Evolutionary conservation across 495 filamentous ascomycete species (phyloP).

Genomic region (Amphirosellinia nigrospora): DNA sequence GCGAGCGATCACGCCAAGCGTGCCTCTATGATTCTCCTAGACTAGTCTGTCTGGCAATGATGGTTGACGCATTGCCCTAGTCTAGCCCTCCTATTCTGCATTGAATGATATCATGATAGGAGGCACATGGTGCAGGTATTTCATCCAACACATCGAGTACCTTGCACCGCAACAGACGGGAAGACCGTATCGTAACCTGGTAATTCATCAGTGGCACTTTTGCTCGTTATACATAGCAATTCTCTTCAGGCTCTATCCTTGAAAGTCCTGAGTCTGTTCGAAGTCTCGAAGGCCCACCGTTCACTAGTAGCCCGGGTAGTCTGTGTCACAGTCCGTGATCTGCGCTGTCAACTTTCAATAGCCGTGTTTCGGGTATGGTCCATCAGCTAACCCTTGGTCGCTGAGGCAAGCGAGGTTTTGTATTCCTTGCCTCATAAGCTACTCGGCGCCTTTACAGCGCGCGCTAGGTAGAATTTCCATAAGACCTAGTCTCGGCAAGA

Average conservation of each 20-base stretch:
- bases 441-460: background rate
- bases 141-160: background rate
- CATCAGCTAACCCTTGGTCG: slow-evolving; percentile 2
- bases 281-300: slow-evolving; percentile 8
- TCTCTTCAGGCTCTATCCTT: background rate
- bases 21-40: background rate
- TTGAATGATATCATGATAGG: background rate
- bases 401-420: slow-evolving; percentile 1
- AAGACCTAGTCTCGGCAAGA: slow-evolving; percentile 6
- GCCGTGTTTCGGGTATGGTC: slow-evolving; percentile 18
- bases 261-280: background rate
- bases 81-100: background rate
- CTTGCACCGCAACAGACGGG: background rate
- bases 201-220: background rate
- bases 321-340: slow-evolving; percentile 10
- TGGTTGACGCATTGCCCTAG: background rate
- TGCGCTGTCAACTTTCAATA: slow-evolving; percentile 15
- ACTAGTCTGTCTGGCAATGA: background rate
- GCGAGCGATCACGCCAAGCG: background rate
- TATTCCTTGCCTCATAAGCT: slow-evolving; percentile 11
- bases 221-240: background rate
- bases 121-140: slow-evolving; percentile 1
- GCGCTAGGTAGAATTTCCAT: slow-evolving; percentile 2
- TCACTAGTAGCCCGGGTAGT: background rate
- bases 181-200: slow-evolving; percentile 5